These are phyloP conservation scores for Zygoascus bituminiphila DNA, from an alignment of 805 yeast species.

Conservation along the genomic window DNA sequence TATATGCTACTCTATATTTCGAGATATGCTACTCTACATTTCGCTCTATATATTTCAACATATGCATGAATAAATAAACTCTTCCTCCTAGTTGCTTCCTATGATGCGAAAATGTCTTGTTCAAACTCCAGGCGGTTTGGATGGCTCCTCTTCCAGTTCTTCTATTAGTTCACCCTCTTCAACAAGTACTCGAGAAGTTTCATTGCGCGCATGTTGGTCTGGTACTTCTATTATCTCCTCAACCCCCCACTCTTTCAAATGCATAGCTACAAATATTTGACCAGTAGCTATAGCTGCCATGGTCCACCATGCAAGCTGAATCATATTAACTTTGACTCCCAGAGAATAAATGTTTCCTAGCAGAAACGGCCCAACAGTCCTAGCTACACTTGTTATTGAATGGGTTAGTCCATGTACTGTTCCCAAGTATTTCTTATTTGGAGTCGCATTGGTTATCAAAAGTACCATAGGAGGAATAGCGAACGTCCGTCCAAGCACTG, in stretches of 20 bases:
- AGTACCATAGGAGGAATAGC: slow-evolving; percentile 22
- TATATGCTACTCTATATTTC: no score
- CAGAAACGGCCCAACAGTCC: slow-evolving; percentile 20
- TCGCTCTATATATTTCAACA: no score
- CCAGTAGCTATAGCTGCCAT: slow-evolving; percentile 16
- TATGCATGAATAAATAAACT: background rate
- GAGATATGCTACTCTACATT: no score
- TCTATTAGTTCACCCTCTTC: background rate
- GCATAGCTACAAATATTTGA: slow-evolving; percentile 14
- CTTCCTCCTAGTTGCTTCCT: background rate
- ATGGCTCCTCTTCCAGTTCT: background rate
- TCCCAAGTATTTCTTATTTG: slow-evolving; percentile 19
- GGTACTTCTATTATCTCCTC: slow-evolving; percentile 1
- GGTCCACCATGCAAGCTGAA: slow-evolving; percentile 21
- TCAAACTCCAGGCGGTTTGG: background rate
- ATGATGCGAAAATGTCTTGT: no score
- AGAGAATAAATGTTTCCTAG: slow-evolving; percentile 20
- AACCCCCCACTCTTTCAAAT: slow-evolving; percentile 19
- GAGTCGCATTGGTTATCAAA: slow-evolving; percentile 22
- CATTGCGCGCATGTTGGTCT: background rate
- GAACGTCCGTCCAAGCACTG: slow-evolving; percentile 18
- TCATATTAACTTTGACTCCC: slow-evolving; percentile 16
- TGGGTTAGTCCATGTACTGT: slow-evolving; percentile 22
- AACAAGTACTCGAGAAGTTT: background rate
- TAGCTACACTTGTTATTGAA: slow-evolving; percentile 16